A percentile compares a stretch with the other conserved stretches of the same genome.
phyloP scores from a whole-genome alignment of 2,329 filamentous ascomycete genomes.

The Verticillium dahliae region DNA sequence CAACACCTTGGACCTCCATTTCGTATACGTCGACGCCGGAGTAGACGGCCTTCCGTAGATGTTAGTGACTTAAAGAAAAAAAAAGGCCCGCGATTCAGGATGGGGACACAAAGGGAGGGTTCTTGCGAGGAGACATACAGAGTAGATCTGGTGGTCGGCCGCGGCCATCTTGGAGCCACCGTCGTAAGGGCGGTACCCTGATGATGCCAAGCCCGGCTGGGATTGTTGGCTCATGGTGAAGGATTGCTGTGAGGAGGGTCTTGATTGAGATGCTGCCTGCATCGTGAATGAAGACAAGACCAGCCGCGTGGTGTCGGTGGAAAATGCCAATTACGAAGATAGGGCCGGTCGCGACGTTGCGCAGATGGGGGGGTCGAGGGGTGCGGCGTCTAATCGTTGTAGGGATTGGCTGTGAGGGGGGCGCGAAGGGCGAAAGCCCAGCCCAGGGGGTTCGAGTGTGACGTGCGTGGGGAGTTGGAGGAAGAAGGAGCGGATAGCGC shows the following conservation, averaged over 20 bases:
- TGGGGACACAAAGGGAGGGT: not conserved
- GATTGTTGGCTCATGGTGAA: constrained; percentile 52
- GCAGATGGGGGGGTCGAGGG: not conserved
- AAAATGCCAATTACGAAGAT: not conserved
- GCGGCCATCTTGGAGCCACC: constrained; percentile 26
- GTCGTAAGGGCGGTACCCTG: constrained; percentile 31
- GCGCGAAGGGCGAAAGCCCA: not conserved
- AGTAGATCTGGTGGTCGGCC: constrained; percentile 51
- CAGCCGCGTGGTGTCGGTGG: not conserved
- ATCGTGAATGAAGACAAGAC: not conserved
- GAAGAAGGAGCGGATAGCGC: not conserved
- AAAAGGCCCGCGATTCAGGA: not conserved
- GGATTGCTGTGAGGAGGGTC: constrained; percentile 47
- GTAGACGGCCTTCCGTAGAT: constrained; percentile 67
- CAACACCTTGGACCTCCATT: constrained; percentile 91
- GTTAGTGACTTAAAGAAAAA: constrained; percentile 2
- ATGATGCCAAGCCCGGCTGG: constrained; percentile 28
- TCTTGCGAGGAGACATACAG: constrained; percentile 33
- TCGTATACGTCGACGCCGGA: constrained; percentile 96
- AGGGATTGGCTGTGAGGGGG: not conserved
- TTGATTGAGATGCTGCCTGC: constrained; percentile 18
- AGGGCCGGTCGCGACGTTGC: not conserved
- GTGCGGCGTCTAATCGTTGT: not conserved
- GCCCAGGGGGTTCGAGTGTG: not conserved
- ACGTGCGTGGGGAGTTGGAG: not conserved